A percentile compares a stretch with the other conserved stretches of the same genome.
Conservation (phyloP, 1,284 basidiomycete genomes). For the Phaffia rhodozyma region DNA sequence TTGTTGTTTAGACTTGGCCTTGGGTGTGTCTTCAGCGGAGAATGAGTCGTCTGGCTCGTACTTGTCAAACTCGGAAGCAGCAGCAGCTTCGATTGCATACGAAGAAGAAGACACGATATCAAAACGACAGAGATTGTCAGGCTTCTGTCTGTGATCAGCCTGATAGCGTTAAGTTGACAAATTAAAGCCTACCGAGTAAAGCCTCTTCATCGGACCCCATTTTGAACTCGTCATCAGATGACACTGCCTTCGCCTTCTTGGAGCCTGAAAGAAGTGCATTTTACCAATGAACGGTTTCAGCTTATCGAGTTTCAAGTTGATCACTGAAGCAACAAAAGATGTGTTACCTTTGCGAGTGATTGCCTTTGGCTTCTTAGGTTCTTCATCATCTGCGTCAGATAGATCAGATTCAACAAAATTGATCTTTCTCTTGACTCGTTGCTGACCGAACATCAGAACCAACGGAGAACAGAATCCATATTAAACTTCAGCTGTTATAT, state of each 20-base stretch:
- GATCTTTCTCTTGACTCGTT: slow-evolving; percentile 32
- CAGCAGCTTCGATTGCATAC: slow-evolving; percentile 21
- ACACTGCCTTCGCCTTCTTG: slow-evolving; percentile 31
- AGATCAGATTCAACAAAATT: slow-evolving; percentile 33
- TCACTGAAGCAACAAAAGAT: slow-evolving; percentile 3
- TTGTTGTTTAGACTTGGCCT: slow-evolving; percentile 18
- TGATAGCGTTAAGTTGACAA: background rate
- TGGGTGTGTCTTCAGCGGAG: slow-evolving; percentile 7
- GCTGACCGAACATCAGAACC: background rate
- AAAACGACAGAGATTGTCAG: slow-evolving; percentile 1
- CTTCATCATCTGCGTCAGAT: slow-evolving; percentile 21
- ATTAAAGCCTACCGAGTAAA: slow-evolving; percentile 26
- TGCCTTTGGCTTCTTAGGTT: slow-evolving; percentile 8
- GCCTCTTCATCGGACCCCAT: slow-evolving; percentile 31
- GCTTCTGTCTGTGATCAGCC: background rate
- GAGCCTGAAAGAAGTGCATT: slow-evolving; percentile 5
- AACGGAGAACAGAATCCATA: background rate
- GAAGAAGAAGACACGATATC: background rate
- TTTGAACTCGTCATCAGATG: slow-evolving; percentile 32
- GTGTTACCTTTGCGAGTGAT: slow-evolving; percentile 7
- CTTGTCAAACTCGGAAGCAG: slow-evolving; percentile 25
- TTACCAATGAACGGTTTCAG: background rate
- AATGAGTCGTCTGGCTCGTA: slow-evolving; percentile 22
- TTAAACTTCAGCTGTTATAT: background rate
- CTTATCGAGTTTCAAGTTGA: slow-evolving; percentile 11